Evolutionary conservation across 2,329 filamentous ascomycete species (phyloP).

Genomic region (Dendryphion nanum): DNA sequence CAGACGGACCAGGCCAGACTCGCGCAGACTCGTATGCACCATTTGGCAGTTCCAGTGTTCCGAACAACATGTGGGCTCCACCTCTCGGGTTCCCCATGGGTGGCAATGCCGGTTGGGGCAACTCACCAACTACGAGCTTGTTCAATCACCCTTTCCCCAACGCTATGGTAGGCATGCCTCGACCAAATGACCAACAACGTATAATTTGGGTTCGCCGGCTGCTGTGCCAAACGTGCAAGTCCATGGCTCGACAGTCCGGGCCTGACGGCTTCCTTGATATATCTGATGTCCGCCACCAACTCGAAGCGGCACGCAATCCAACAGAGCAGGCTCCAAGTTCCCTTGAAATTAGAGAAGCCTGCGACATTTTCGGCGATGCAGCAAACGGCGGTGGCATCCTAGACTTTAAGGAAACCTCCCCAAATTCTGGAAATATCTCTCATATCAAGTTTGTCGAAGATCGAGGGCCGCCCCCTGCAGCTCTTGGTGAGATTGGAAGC

Average conservation of each 20-base stretch:
- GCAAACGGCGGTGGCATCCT: constrained; percentile 87
- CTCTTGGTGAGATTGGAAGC: constrained; percentile 49
- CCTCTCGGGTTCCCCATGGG: constrained; percentile 41
- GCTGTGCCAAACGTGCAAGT: constrained; percentile 76
- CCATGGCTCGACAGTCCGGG: constrained; percentile 48
- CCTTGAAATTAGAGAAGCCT: constrained; percentile 76
- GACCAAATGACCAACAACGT: constrained; percentile 26
- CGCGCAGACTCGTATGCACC: constrained; percentile 33
- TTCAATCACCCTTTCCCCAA: constrained; percentile 31
- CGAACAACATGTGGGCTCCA: constrained; percentile 42
- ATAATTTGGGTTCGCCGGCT: constrained; percentile 46
- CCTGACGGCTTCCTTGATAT: constrained; percentile 69
- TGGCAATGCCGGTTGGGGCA: constrained; percentile 40
- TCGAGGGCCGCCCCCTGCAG: constrained; percentile 23
- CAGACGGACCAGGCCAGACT: constrained; percentile 29
- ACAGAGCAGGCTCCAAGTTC: constrained; percentile 56
- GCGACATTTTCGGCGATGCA: constrained; percentile 83
- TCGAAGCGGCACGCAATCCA: constrained; percentile 63
- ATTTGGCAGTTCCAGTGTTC: constrained; percentile 26
- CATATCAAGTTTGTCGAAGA: constrained; percentile 45
- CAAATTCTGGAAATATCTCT: constrained; percentile 27
- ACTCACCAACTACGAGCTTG: constrained; percentile 32
- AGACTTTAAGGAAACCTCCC: constrained; percentile 59
- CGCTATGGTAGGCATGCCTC: constrained; percentile 19
- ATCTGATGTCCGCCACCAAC: constrained; percentile 60